Conservation (phyloP, 192 early-diverging fungal genomes). For the Linnemannia zychae region DNA sequence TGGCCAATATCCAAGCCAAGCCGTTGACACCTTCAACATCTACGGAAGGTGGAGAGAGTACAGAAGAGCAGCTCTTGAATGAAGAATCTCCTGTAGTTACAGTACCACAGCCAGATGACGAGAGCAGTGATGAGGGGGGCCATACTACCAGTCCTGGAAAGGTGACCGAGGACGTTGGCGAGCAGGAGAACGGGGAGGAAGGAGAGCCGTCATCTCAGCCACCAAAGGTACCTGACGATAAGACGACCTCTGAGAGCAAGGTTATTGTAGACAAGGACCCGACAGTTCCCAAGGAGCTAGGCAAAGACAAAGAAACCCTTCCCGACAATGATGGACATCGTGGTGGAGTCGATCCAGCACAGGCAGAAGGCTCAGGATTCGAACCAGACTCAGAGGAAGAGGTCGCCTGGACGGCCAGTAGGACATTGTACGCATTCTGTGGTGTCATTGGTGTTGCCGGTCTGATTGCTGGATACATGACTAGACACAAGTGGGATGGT, state of each 20-base stretch:
- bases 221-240: neutral
- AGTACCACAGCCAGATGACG: neutral
- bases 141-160: neutral
- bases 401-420: neutral
- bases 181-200: neutral
- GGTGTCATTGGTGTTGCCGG: constrained; percentile 17
- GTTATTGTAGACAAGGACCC: constrained; percentile 20
- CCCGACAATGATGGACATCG: no score
- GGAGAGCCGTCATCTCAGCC: neutral
- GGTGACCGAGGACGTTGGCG: neutral
- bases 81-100: neutral
- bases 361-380: neutral
- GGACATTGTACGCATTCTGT: constrained; percentile 28
- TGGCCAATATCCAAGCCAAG: neutral
- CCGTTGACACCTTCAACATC: neutral
- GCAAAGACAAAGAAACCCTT: neutral
- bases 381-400: constrained; percentile 13
- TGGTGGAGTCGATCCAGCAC: no score
- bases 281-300: neutral
- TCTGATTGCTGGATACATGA: constrained; percentile 20
- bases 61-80: constrained; percentile 16
- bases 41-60: neutral
- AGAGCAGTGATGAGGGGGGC: neutral
- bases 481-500: constrained; percentile 22
- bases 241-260: neutral